Evolutionary conservation across 163 green algal genomes (phyloP).

Genomic region (Scenedesmus sp.): DNA sequence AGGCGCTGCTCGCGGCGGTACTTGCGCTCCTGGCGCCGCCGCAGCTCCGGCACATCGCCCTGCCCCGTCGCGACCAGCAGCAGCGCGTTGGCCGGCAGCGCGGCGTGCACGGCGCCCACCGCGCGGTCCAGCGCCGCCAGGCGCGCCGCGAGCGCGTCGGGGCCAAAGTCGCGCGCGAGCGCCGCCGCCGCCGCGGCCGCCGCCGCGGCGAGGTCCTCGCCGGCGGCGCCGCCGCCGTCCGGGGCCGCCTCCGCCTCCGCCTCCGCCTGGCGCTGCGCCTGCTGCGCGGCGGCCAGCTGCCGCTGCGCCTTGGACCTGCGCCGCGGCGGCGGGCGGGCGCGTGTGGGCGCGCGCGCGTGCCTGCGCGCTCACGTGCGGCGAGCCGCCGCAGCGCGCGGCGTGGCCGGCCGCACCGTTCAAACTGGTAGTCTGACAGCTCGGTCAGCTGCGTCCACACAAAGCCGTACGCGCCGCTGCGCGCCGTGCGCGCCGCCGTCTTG

Average conservation of each 20-base stretch:
- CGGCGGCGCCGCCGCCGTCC: neutral
- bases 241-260: slow-evolving; percentile 4
- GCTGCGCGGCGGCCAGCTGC: slow-evolving; percentile 10
- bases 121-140: slow-evolving; percentile 50
- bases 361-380: neutral
- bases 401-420: slow-evolving; percentile 2
- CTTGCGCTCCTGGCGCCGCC: slow-evolving; percentile 61
- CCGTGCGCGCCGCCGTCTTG: slow-evolving; percentile 23
- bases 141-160: neutral
- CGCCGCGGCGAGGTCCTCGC: neutral
- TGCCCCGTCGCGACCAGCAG: slow-evolving; percentile 72
- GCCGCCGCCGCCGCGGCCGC: neutral
- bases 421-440: slow-evolving; percentile 51
- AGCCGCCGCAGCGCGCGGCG: neutral
- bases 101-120: slow-evolving; percentile 54
- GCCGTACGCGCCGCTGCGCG: slow-evolving; percentile 18
- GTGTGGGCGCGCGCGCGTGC: too few relatives aligned
- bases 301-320: slow-evolving; percentile 10
- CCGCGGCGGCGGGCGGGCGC: too few relatives aligned
- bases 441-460: slow-evolving; percentile 68
- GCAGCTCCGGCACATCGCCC: slow-evolving; percentile 66
- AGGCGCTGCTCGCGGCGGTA: slow-evolving; percentile 53
- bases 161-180: slow-evolving; percentile 3
- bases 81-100: slow-evolving; percentile 61
- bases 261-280: neutral